These are phyloP conservation scores for Combretum micranthum DNA, from an alignment of 345 rosid genomes.

Conservation along the genomic window DNA sequence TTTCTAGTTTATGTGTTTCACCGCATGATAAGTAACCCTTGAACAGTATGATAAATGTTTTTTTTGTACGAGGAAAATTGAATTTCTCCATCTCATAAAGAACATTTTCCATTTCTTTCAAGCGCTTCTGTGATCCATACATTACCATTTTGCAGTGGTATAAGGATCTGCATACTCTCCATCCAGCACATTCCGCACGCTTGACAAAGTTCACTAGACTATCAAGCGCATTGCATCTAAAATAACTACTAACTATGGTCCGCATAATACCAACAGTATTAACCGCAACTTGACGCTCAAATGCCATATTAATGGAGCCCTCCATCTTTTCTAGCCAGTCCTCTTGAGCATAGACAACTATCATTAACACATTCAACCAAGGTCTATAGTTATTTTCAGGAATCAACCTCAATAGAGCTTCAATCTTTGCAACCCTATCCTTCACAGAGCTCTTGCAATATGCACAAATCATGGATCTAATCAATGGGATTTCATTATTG, in stretches of 20 bases:
- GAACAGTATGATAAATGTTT: constrained; percentile 52
- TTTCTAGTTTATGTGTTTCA: constrained; percentile 35
- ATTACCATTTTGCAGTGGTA: constrained; percentile 69
- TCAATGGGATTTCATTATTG: constrained; percentile 26
- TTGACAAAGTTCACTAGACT: constrained; percentile 49
- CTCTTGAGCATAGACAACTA: constrained; percentile 66
- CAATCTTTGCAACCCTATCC: constrained; percentile 50
- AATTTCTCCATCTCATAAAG: constrained; percentile 58
- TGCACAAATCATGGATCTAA: constrained; percentile 80
- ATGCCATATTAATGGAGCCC: constrained; percentile 56
- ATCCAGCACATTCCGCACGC: constrained; percentile 68
- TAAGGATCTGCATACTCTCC: constrained; percentile 64
- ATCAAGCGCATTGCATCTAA: constrained; percentile 55
- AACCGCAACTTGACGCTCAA: constrained; percentile 49
- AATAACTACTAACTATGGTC: constrained; percentile 45
- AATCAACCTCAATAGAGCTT: constrained; percentile 40
- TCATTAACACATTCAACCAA: constrained; percentile 83
- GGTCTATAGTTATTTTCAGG: constrained; percentile 55
- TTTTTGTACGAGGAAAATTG: constrained; percentile 35
- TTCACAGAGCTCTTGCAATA: constrained; percentile 52
- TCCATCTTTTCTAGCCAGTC: constrained; percentile 62
- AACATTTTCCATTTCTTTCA: constrained; percentile 72
- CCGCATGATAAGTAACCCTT: constrained; percentile 41
- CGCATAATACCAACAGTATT: constrained; percentile 36
- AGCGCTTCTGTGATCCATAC: constrained; percentile 54